Evolutionary conservation across 2,329 filamentous ascomycete species (phyloP).

Genomic region (Didymella arachidicola): DNA sequence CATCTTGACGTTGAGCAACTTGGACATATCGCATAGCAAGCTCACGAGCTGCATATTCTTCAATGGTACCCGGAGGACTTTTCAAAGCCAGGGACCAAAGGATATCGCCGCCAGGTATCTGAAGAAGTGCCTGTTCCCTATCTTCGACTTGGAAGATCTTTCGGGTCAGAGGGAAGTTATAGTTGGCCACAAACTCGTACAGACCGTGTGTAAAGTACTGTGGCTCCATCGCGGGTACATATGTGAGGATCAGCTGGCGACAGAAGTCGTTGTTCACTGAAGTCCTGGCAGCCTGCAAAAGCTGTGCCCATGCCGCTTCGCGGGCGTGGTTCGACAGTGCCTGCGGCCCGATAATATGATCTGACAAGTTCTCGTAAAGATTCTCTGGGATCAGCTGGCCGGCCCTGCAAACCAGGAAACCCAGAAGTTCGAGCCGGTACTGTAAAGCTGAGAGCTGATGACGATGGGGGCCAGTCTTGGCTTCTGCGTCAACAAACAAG

Average conservation of each 20-base stretch:
- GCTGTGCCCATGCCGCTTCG: conserved; percentile 68
- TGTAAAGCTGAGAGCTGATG: conserved; percentile 36
- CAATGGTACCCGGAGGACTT: conserved; percentile 70
- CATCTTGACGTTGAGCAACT: conserved; percentile 45
- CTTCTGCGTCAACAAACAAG: conserved; percentile 41
- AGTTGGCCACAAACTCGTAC: conserved; percentile 68
- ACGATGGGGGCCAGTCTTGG: conserved; percentile 16
- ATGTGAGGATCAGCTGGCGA: conserved; percentile 52
- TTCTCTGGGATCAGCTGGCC: conserved; percentile 68
- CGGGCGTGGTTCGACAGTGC: conserved; percentile 68
- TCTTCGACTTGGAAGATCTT: conserved; percentile 26
- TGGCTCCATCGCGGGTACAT: conserved; percentile 66
- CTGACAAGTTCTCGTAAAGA: conserved; percentile 73
- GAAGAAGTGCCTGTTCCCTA: conserved; percentile 49
- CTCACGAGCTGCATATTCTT: conserved; percentile 70
- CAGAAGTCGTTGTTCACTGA: conserved; percentile 42
- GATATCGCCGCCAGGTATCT: conserved; percentile 68
- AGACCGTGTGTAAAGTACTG: conserved; percentile 67
- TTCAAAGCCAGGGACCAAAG: conserved; percentile 85
- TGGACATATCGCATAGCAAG: conserved; percentile 79
- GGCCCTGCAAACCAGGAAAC: conserved; percentile 66
- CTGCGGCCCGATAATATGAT: conserved; percentile 71
- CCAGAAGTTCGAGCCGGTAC: conserved; percentile 62
- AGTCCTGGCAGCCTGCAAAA: conserved; percentile 34
- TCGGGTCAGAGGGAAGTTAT: conserved; percentile 35